Evolutionary conservation across 1,284 basidiomycete species (phyloP), one percentile per base, ranked within the genome.

Genomic region (Pseudozyma sp.): DNA sequence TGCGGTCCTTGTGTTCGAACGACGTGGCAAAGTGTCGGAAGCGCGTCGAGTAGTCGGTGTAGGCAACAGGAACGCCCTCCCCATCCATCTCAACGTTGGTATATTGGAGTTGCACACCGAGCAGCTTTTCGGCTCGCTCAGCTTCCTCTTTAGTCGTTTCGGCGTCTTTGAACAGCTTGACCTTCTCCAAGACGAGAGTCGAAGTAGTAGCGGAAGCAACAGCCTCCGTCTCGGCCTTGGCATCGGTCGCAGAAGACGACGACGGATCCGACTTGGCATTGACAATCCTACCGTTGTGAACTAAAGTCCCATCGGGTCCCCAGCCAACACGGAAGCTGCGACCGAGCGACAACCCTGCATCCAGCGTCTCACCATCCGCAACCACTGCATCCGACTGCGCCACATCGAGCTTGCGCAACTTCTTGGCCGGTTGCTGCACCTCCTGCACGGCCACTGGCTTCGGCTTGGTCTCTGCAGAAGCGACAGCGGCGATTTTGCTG

Each of bases 281-380:
- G 25, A 71, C 52, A 5, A 76, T 48, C 39, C 49, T 60, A 25
- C 93, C 93, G 19, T 92, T 86, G 86, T 95, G 92, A 31, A 91
- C 91, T 16, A 97, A 84, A 49, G 87, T 88, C 1, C 93, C 93
- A 50, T 90, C 89, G 0, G 93, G 92, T 14, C 95, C 93, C 93
- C 94, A 98, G 2, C 93, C 91, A 6, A 92, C 93, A 52, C 95
- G 89, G 86, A 95, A 97, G 21, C 93, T 94, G 34, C 94, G 89
- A 16, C 94, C 95, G 60, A 95, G 87, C 5, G 92, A 89, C 47
- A 98, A 86, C 1, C 94, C 94, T 9, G 93, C 91, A 86, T 98
- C 96, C 9, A 90, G 87, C 50, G 90, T 87, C 38, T 89, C 87
- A 10, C 88, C 89, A 83, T 95, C 93, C 48, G 88, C 87, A 7